Percentiles rank a stretch among this genome's conserved stretches.
phyloP scores from a whole-genome alignment of 2,329 filamentous ascomycete genomes.

The Colletotrichum brevisporum region DNA sequence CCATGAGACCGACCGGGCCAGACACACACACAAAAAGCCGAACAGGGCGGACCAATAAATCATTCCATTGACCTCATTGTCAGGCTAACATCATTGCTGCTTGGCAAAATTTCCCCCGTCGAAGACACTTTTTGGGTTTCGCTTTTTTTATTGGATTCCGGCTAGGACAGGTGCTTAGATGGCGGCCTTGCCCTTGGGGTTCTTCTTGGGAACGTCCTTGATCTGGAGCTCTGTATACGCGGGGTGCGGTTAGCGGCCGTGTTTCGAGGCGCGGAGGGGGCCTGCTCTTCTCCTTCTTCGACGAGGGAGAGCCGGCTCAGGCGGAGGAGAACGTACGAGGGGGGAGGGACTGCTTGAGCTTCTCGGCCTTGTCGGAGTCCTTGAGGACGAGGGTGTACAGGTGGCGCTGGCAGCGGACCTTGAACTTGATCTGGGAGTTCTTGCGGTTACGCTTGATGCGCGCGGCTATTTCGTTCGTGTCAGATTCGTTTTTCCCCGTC shows the following conservation, averaged over 20 bases:
- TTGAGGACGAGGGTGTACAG: constrained; percentile 99
- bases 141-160: constrained; percentile 12
- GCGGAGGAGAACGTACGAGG: constrained; percentile 78
- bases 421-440: constrained; percentile 98
- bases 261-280: not conserved
- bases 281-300: not conserved
- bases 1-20: constrained; percentile 31
- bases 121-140: constrained; percentile 20
- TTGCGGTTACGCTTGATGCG: constrained; percentile 97
- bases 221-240: constrained; percentile 62
- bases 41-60: not conserved
- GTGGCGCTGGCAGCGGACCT: constrained; percentile 97
- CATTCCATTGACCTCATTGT: constrained; percentile 36
- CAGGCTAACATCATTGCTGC: constrained; percentile 33
- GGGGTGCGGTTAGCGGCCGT: constrained; percentile 15
- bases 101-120: constrained; percentile 27
- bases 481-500: constrained; percentile 43
- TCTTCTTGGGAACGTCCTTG: constrained; percentile 71
- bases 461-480: constrained; percentile 71
- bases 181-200: constrained; percentile 57
- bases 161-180: constrained; percentile 44
- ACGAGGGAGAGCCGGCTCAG: not conserved
- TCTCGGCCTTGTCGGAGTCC: constrained; percentile 99
- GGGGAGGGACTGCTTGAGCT: constrained; percentile 99
- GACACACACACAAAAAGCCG: constrained; percentile 3